Evolutionary conservation across 2,329 filamentous ascomycete species (phyloP).

Genomic region (Sodiomyces alkalinus): DNA sequence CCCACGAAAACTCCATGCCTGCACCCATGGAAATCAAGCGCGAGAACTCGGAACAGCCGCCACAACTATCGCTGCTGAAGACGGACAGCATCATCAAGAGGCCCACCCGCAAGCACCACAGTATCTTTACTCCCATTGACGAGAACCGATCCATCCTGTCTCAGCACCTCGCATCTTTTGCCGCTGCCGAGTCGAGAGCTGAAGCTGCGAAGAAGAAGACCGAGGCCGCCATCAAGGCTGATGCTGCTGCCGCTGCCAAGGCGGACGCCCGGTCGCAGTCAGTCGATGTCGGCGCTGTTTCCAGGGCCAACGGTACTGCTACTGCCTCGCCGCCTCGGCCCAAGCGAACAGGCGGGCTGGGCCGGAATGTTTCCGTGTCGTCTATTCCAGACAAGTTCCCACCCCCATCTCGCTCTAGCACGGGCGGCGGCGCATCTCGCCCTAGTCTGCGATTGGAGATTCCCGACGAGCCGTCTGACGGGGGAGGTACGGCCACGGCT

Average conservation of each 20-base stretch:
- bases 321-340: constrained; percentile 41
- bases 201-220: constrained; percentile 17
- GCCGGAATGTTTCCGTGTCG: constrained; percentile 37
- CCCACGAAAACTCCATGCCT: constrained; percentile 32
- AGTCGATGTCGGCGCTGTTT: constrained; percentile 43
- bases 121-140: constrained; percentile 95
- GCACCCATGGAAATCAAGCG: constrained; percentile 33
- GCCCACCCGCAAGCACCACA: constrained; percentile 68
- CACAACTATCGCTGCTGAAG: constrained; percentile 31
- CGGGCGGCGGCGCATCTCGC: constrained; percentile 50
- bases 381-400: constrained; percentile 53
- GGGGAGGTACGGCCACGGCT: constrained; percentile 54
- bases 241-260: constrained; percentile 10
- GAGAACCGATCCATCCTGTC: constrained; percentile 79
- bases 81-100: constrained; percentile 44
- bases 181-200: constrained; percentile 33
- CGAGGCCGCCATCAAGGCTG: constrained; percentile 7
- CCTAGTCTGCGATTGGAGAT: constrained; percentile 89
- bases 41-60: constrained; percentile 30
- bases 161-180: constrained; percentile 61
- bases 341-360: constrained; percentile 30
- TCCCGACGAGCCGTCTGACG: constrained; percentile 75
- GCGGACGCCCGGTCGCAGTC: constrained; percentile 41
- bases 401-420: constrained; percentile 66
- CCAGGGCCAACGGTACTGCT: constrained; percentile 28